A percentile compares a stretch with the other conserved stretches of the same genome.
These are phyloP conservation scores for Allantophomopsis lycopodina DNA, from an alignment of 2,329 filamentous ascomycete genomes.

Conservation along the genomic window DNA sequence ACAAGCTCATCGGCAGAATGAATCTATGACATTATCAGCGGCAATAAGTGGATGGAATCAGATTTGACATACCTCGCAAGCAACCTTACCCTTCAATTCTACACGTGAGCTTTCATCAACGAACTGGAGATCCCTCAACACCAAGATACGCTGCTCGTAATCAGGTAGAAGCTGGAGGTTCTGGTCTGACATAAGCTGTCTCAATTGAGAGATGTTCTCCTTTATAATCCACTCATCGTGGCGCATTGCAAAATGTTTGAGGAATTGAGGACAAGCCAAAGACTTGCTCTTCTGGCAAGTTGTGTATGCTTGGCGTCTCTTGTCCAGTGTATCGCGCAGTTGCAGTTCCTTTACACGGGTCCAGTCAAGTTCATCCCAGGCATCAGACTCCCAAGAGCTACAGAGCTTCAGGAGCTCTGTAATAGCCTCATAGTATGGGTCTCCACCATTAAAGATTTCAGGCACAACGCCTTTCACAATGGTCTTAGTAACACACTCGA, in stretches of 20 bases:
- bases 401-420: conserved; percentile 57
- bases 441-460: conserved; percentile 40
- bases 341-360: conserved; percentile 69
- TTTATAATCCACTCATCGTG: conserved; percentile 95
- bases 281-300: conserved; percentile 52
- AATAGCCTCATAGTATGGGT: conserved; percentile 39
- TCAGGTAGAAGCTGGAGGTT: conserved; percentile 92
- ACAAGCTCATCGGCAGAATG: conserved; percentile 95
- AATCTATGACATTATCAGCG: conserved; percentile 33
- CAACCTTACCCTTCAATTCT: conserved; percentile 94
- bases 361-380: conserved; percentile 80
- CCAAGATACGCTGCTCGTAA: conserved; percentile 87
- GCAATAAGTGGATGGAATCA: neutral
- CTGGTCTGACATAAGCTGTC: conserved; percentile 85
- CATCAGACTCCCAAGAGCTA: conserved; percentile 56
- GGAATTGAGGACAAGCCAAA: conserved; percentile 59
- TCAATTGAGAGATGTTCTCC: conserved; percentile 79
- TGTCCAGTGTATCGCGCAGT: conserved; percentile 65
- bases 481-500: conserved; percentile 75
- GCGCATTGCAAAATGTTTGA: conserved; percentile 92
- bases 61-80: conserved; percentile 53
- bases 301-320: conserved; percentile 48
- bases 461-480: conserved; percentile 43
- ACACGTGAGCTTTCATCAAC: conserved; percentile 80
- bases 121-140: conserved; percentile 84